Base-by-base conservation (phyloP, 2,329 filamentous ascomycete species). In the Aureobasidium vineae region DNA sequence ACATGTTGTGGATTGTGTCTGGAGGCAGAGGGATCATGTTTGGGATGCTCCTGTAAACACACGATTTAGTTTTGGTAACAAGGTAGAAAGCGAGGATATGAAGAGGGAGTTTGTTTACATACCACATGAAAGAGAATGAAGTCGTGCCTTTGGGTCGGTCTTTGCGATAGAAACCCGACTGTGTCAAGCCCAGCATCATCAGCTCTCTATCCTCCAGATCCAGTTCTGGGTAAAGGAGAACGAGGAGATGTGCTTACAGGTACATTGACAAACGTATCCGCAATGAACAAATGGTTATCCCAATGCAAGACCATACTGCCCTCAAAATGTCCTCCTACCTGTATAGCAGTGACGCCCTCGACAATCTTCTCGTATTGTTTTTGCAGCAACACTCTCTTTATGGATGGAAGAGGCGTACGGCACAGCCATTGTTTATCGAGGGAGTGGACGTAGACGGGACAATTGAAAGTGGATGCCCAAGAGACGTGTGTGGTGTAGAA, bases 321-420 rank as follows among this genome's bases (percentile, higher is more conserved):
- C 0, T 89, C 88, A 72, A 95, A 95, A 78, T 96, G 91, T 0
- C 91, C 91, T 0, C 90, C 90, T 0, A 88, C 81, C 75, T 91
- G 91, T 61, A 94, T 80, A 0, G 85, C 86, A 38, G 79, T 84
- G 3, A 88, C 81, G 0, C 84, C 86, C 0, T 81, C 71, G 68
- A 80, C 47, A 73, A 83, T 76, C 65, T 75, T 56, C 65, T 71
- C 63, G 5, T 52, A 66, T 13, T 47, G 70, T 2, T 73, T 71
- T 15, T 59, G 67, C 56, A 89, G 77, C 69, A 85, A 81, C 4
- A 79, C 78, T 63, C 75, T 67, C 6, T 79, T 79, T 61, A 75
- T 66, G 5, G 83, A 80, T 8, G 78, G 43, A 19, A 72, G 56
- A 70, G n/a, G 81, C 10, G 73, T 70, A 2, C 83, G 77, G 66